Evolutionary conservation across 2,329 filamentous ascomycete genomes (phyloP), one percentile per base, ranked within the genome.

Genomic region (Zymoseptoria pseudotritici): DNA sequence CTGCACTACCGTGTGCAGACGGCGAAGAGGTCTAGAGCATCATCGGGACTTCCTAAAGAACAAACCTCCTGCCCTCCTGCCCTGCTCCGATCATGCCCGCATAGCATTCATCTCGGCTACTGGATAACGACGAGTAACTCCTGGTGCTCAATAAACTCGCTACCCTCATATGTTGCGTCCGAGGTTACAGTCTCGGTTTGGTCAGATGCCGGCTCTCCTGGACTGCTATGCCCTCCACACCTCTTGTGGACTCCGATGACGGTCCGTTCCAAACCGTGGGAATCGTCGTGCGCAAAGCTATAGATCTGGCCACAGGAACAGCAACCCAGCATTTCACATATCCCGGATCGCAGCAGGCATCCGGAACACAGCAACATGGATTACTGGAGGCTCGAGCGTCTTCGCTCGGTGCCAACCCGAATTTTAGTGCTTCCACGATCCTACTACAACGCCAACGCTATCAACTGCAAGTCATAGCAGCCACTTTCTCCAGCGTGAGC

Each of bases 401-500:
- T 11, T 55, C 58, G 11, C 59, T 66, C 0, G 64, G 62, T 42
- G 57, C 58, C 42, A 56, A 65, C 42, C 54, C 58, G 9, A 51
- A 59, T 42, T 66, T 66, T 61, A 65, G 63, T 55, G 63, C 65
- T 13, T 61, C 63, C 2, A 57, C 63, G 3, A 58, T 66, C 21
- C 50, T 66, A 50, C 59, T 57, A 19, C 49, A 36, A 49, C 49
- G 36, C 2, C 63, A 66, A 58, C 61, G 65, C 52, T 56, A 62
- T 53, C 61, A 63, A 50, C 26, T 78, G n/a, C 73, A 73, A 55
- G 61, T 74, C 24, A 63, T 72, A 17, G 72, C 73, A 8, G 65
- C 71, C 2, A 66, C 67, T 8, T 74, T 71, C 53, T 73, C 77
- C 1, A 65, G 77, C 1, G 61, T 85, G 64, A 89, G 86, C 66